These are phyloP conservation scores for Chlorella sp. DNA, from an alignment of 139 green algal genomes.

Conservation along the genomic window DNA sequence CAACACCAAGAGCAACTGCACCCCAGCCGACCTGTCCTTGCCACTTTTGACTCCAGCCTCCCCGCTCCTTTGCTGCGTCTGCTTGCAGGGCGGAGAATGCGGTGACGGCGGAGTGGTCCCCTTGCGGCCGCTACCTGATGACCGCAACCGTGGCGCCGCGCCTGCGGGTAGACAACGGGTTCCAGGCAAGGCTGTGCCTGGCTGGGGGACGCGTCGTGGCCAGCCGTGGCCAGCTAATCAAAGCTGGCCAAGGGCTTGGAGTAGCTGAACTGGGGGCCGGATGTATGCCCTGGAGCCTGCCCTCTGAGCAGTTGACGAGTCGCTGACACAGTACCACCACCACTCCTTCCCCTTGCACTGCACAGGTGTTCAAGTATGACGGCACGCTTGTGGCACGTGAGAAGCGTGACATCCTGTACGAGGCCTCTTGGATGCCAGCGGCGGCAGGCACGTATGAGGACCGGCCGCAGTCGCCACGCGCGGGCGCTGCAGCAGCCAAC, in stretches of 20 bases:
- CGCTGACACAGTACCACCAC: too few species aligned
- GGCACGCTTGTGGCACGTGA: conserved; percentile 64
- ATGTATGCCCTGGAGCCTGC: too few species aligned
- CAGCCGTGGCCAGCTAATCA: too few species aligned
- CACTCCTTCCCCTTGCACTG: not conserved
- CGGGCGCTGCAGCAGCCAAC: conserved; percentile 1
- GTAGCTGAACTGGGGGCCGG: too few species aligned
- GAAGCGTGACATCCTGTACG: conserved; percentile 75
- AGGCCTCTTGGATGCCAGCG: conserved; percentile 53
- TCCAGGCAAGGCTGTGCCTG: conserved; percentile 51
- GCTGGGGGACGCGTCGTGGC: too few species aligned
- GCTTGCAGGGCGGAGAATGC: conserved; percentile 56
- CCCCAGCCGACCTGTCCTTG: too few species aligned
- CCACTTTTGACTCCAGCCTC: too few species aligned
- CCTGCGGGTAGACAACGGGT: conserved; percentile 96
- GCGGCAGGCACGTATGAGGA: conserved; percentile 61
- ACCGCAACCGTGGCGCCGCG: conserved; percentile 87
- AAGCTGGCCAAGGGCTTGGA: too few species aligned
- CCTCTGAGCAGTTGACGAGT: too few species aligned
- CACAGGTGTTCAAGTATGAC: conserved; percentile 82
- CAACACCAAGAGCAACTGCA: too few species aligned
- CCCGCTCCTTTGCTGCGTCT: too few species aligned
- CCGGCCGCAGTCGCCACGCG: conserved; percentile 68
- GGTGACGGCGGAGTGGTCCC: conserved; percentile 87
- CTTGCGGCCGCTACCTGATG: conserved; percentile 86